Evolutionary conservation across 208 protist genomes (phyloP).

Genomic region (Leishmania arabica): DNA sequence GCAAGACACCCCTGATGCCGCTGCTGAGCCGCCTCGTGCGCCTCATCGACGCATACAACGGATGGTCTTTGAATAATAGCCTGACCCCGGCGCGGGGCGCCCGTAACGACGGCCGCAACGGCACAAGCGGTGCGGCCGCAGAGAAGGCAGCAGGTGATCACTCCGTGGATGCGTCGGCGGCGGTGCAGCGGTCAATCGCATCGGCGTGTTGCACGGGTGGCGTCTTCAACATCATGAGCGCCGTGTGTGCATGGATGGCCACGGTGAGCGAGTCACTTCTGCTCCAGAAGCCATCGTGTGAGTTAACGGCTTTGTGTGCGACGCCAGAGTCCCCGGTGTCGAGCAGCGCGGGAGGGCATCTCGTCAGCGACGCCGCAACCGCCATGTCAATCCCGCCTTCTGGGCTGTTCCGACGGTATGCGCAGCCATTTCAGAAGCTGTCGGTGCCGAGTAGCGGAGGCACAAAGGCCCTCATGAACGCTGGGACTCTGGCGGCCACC

Average conservation of each 20-base stretch:
- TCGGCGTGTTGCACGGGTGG: slow-evolving; percentile 12
- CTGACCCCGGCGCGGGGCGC: neutral
- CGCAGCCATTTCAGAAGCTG: slow-evolving; percentile 20
- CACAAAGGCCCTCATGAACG: neutral
- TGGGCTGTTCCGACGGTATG: slow-evolving; percentile 20
- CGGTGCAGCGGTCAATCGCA: neutral
- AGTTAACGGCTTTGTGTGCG: slow-evolving; percentile 21
- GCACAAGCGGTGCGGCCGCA: neutral
- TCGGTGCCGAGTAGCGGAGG: neutral
- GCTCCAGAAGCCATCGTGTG: neutral
- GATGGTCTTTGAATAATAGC: slow-evolving; percentile 7
- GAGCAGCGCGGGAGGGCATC: neutral
- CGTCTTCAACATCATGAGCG: slow-evolving; percentile 24
- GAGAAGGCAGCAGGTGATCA: neutral
- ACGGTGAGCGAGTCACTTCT: slow-evolving; percentile 3
- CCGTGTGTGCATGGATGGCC: slow-evolving; percentile 14
- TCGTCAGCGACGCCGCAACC: neutral
- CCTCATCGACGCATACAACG: slow-evolving; percentile 17
- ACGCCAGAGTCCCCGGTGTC: neutral
- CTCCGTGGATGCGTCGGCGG: neutral
- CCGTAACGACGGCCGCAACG: neutral
- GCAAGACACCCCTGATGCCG: neutral
- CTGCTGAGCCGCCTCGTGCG: slow-evolving; percentile 8
- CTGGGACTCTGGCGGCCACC: slow-evolving; percentile 5
- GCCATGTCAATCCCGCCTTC: neutral